Evolutionary conservation across 1,284 basidiomycete genomes (phyloP).

Genomic region (Boletus mariae): DNA sequence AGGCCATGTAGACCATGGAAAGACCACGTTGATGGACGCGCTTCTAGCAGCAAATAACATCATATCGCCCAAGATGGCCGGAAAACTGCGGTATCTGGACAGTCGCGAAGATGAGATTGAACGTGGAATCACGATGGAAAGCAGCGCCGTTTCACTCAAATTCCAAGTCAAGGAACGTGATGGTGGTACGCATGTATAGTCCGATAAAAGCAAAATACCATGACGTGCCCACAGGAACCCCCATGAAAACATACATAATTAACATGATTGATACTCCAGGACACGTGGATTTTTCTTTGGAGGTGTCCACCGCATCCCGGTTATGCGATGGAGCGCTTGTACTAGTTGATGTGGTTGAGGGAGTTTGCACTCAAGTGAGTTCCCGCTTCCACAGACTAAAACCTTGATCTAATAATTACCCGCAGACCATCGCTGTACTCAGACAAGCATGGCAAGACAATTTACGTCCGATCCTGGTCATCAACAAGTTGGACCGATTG

Average conservation of each 20-base stretch:
- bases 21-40: conserved; percentile 94
- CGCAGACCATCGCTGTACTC: conserved; percentile 89
- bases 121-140: conserved; percentile 98
- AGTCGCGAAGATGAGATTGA: conserved; percentile 97
- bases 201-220: conserved; percentile 15
- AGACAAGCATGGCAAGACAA: conserved; percentile 93
- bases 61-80: conserved; percentile 92
- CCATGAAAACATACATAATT: conserved; percentile 67
- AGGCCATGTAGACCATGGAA: conserved; percentile 88
- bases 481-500: conserved; percentile 97
- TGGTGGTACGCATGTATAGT: conserved; percentile 38
- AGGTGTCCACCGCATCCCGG: conserved; percentile 92
- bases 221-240: conserved; percentile 45
- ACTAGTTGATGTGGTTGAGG: conserved; percentile 97
- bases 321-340: conserved; percentile 95
- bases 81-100: conserved; percentile 95
- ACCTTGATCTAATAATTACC: neutral
- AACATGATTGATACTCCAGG: conserved; percentile 99
- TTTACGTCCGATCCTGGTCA: conserved; percentile 87
- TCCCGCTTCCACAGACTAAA: neutral
- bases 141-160: conserved; percentile 85
- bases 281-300: conserved; percentile 97
- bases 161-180: conserved; percentile 72
- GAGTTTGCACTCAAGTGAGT: conserved; percentile 93
- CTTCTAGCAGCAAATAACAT: conserved; percentile 97